Evolutionary conservation across 139 green algal species (phyloP).

Genomic region (Marvania coccoides): DNA sequence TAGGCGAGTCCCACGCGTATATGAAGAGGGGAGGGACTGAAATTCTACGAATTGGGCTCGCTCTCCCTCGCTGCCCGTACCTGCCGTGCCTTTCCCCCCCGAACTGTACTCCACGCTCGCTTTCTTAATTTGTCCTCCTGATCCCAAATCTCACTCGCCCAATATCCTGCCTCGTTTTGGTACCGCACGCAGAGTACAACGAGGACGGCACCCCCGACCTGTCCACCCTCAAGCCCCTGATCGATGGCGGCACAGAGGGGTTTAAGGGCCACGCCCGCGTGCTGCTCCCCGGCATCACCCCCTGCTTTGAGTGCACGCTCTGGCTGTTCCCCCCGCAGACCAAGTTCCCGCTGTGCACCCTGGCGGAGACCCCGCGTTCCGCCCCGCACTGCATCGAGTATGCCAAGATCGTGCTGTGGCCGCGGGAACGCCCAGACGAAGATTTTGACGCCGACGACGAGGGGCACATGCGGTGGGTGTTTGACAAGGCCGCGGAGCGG

Average conservation of each 20-base stretch:
- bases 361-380: constrained; percentile 86
- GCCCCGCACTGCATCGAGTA: constrained; percentile 99
- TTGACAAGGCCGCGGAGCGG: constrained; percentile 60
- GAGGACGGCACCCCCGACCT: constrained; percentile 70
- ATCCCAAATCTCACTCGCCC: neutral
- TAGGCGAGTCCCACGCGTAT: constrained; percentile 49
- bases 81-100: no score
- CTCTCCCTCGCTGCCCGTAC: no score
- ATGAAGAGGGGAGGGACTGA: neutral
- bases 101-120: neutral
- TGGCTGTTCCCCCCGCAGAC: constrained; percentile 98
- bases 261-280: constrained; percentile 97
- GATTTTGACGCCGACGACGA: constrained; percentile 92
- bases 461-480: constrained; percentile 96
- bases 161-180: neutral
- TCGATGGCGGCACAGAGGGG: constrained; percentile 98
- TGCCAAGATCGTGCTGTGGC: constrained; percentile 93
- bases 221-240: constrained; percentile 86
- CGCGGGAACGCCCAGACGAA: constrained; percentile 58
- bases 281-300: constrained; percentile 90
- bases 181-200: constrained; percentile 67
- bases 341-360: constrained; percentile 96
- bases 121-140: neutral
- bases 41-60: no score
- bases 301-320: constrained; percentile 99